Evolutionary conservation across 2,329 filamentous ascomycete genomes (phyloP).

Genomic region (Hawksworthiomyces lignivorus): DNA sequence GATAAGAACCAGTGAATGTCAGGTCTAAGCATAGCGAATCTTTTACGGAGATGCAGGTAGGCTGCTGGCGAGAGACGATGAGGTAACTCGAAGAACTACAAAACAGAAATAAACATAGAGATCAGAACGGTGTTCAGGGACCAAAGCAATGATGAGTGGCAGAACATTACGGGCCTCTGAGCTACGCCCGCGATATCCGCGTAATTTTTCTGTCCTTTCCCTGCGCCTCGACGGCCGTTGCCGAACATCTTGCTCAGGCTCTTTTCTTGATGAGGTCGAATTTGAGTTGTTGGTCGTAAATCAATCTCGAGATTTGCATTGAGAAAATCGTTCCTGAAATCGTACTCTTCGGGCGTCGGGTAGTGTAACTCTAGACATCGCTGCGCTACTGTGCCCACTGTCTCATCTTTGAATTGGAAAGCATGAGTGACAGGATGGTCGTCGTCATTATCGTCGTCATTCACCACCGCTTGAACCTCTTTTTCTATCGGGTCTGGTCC

Average conservation of each 20-base stretch:
- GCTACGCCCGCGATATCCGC: too few species aligned
- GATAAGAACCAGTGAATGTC: too few species aligned
- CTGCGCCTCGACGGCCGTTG: slow-evolving; percentile 88
- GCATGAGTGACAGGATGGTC: slow-evolving; percentile 65
- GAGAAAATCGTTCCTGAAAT: slow-evolving; percentile 82
- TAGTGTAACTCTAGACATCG: slow-evolving; percentile 79
- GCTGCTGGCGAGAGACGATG: too few species aligned
- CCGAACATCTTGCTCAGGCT: slow-evolving; percentile 98
- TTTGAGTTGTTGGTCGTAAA: slow-evolving; percentile 77
- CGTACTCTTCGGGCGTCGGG: slow-evolving; percentile 91
- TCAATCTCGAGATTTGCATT: slow-evolving; percentile 93
- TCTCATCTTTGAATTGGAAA: background rate
- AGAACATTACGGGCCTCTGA: too few species aligned
- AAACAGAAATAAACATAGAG: too few species aligned
- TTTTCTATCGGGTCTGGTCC: too few species aligned
- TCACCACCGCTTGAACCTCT: slow-evolving; percentile 3
- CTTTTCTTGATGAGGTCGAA: slow-evolving; percentile 92
- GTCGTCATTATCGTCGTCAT: slow-evolving; percentile 65
- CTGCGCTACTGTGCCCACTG: slow-evolving; percentile 79
- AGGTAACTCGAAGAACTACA: too few species aligned
- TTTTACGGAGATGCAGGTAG: too few species aligned
- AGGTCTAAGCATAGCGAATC: too few species aligned
- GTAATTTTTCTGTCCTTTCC: too few species aligned
- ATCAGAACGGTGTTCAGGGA: too few species aligned
- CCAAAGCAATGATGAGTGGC: too few species aligned